Evolutionary conservation across 345 rosid species (phyloP), one percentile per base, ranked within the genome.

Genomic region (Angophora floribunda): DNA sequence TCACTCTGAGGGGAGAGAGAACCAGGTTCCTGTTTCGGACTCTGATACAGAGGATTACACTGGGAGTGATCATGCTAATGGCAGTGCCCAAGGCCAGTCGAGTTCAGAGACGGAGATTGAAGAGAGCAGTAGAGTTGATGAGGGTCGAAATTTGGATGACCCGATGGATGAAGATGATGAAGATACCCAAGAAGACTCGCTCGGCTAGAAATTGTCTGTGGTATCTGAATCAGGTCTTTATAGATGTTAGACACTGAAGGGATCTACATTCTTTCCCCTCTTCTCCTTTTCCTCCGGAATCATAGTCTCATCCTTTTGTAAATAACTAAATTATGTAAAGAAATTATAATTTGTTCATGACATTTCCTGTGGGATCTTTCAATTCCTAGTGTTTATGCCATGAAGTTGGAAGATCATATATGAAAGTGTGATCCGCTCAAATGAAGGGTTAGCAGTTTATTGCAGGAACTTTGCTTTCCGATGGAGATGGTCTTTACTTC

Each of bases 121-220:
- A 7, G 70, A 30, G 44, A 49, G 87, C 70, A 82, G 92, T 36
- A 85, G 85, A 90, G 92, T 57, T n/a, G 91, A 89, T 52, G 91
- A 89, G 75, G 90, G 87, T 78, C 88, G 87, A 90, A 90, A 92
- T 51, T 75, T 67, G 5, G 89, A 67, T 55, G 92, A 92, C 86
- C 85, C 87, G 19, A 93, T 94, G 96, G 97, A 96, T 75, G 95
- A 95, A 85, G 94, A 93, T 28, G 93, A 91, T 90, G 94, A 94
- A 88, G 93, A 92, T 88, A 91, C 93, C 53, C 90, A 92, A 78
- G 93, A 90, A 85, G 89, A 87, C 52, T 87, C 86, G n/a, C 22
- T 82, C 10, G 86, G 89, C 50, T 87, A 80, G 57, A 87, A 75
- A 93, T 36, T 70, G 80, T 70, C 16, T 11, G 13, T 5, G 47